Conservation (phyloP, 2,329 filamentous ascomycete genomes). For the Aspergillus brasiliensis region DNA sequence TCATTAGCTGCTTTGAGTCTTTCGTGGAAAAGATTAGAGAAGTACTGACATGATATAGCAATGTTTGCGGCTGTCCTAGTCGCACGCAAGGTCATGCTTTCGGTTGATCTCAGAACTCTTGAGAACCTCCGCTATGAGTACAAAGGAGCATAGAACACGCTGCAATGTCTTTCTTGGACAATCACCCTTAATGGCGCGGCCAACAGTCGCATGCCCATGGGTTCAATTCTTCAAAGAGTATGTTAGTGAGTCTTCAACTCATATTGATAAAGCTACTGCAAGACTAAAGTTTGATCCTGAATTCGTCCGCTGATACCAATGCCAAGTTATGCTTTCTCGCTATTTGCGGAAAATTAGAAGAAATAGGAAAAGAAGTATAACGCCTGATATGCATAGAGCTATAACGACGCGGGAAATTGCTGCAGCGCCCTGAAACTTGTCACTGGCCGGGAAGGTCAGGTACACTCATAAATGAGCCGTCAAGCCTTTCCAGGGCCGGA, state of each 20-base stretch:
- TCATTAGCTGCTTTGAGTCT: too few species aligned
- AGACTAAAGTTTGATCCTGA: neutral
- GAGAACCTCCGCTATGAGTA: conserved; percentile 45
- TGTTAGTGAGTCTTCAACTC: neutral
- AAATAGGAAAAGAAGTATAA: neutral
- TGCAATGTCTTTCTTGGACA: neutral
- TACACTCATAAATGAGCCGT: conserved; percentile 18
- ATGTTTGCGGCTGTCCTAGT: conserved; percentile 36
- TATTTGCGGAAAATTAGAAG: neutral
- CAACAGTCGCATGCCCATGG: neutral
- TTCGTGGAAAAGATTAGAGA: conserved; percentile 18
- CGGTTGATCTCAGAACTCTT: conserved; percentile 41
- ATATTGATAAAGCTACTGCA: neutral
- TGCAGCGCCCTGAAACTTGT: neutral
- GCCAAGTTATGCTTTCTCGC: neutral
- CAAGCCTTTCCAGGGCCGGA: conserved; percentile 38
- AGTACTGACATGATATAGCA: conserved; percentile 29
- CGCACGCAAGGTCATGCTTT: conserved; percentile 39
- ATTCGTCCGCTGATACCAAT: neutral
- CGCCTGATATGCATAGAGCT: neutral
- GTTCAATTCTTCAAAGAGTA: neutral
- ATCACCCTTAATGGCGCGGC: too few species aligned
- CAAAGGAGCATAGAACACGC: conserved; percentile 39
- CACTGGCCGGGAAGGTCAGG: conserved; percentile 9
- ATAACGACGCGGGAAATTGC: neutral